A percentile compares a stretch with the other conserved stretches of the same genome.
Evolutionary conservation across 371 early-diverging fungal species (phyloP).

Genomic region (Mucor mucedo): DNA sequence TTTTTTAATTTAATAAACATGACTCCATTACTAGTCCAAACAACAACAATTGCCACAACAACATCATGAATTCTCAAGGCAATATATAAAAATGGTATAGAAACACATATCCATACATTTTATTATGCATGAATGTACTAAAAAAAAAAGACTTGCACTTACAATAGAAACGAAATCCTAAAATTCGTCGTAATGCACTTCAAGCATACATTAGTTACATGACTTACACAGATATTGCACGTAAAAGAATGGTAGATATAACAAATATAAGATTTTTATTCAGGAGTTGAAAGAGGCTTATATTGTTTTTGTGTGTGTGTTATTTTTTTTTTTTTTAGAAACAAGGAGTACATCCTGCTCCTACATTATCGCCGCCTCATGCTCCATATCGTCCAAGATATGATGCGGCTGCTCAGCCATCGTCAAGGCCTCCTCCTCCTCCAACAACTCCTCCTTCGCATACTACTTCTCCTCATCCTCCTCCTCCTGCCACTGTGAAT

Average conservation of each 20-base stretch:
- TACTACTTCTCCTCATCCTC: not conserved
- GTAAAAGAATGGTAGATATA: constrained; percentile 23
- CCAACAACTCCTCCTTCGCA: not conserved
- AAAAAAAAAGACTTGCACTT: no score
- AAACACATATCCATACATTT: not conserved
- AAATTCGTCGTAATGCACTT: constrained; percentile 42
- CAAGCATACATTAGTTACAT: constrained; percentile 56
- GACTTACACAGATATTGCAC: constrained; percentile 46
- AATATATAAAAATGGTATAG: constrained; percentile 15
- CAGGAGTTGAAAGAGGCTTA: not conserved
- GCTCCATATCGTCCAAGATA: constrained; percentile 1
- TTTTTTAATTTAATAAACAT: not conserved
- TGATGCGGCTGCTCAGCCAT: not conserved
- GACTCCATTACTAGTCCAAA: not conserved
- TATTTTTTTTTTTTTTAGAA: not conserved
- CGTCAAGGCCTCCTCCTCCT: not conserved
- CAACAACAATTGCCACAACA: constrained; percentile 7
- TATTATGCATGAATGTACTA: not conserved
- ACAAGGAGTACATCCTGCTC: constrained; percentile 2
- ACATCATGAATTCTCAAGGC: constrained; percentile 12
- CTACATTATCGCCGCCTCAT: constrained; percentile 1
- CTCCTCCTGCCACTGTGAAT: not conserved
- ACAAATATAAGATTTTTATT: not conserved
- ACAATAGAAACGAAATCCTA: constrained; percentile 35
- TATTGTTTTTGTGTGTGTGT: not conserved